These are phyloP conservation scores for Serpula lacrymans DNA, from an alignment of 768 basidiomycete species.

Conservation along the genomic window DNA sequence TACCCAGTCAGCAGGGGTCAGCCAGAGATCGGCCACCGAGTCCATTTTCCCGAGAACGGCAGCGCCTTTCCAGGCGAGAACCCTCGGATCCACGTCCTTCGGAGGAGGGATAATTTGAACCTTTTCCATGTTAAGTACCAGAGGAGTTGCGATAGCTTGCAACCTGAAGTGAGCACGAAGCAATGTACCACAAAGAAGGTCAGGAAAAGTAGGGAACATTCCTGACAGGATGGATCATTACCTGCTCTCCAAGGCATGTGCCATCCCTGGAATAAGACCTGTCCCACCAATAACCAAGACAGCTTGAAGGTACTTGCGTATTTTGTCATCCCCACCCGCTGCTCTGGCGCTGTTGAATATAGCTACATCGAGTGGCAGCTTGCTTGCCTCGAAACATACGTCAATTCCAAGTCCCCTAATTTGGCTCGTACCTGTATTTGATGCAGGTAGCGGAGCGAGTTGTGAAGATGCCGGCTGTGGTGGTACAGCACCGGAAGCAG, in stretches of 20 bases:
- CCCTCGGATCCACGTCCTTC: slow-evolving; percentile 86
- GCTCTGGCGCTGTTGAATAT: slow-evolving; percentile 91
- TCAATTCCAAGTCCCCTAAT: slow-evolving; percentile 71
- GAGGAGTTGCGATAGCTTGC: slow-evolving; percentile 79
- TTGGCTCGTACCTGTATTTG: slow-evolving; percentile 32
- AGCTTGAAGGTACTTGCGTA: slow-evolving; percentile 83
- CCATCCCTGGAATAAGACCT: slow-evolving; percentile 76
- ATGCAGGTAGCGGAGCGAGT: slow-evolving; percentile 14
- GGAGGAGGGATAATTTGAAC: slow-evolving; percentile 93
- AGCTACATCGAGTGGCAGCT: slow-evolving; percentile 88
- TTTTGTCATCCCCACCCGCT: slow-evolving; percentile 84
- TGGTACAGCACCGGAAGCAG: slow-evolving; percentile 21
- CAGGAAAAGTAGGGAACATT: neutral
- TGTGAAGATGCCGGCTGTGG: slow-evolving; percentile 14
- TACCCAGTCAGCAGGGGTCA: slow-evolving; percentile 86
- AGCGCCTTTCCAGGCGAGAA: slow-evolving; percentile 94
- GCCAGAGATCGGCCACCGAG: slow-evolving; percentile 84
- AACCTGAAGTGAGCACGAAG: slow-evolving; percentile 40
- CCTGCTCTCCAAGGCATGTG: slow-evolving; percentile 87
- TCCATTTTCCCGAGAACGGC: slow-evolving; percentile 92
- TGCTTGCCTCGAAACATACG: slow-evolving; percentile 80
- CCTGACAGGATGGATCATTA: slow-evolving; percentile 25
- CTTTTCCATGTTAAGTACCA: slow-evolving; percentile 82
- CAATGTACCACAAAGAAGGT: slow-evolving; percentile 1
- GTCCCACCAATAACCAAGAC: slow-evolving; percentile 87